phyloP scores from a whole-genome alignment of 78 protist genomes.

The Dictyostelium discoideum region DNA sequence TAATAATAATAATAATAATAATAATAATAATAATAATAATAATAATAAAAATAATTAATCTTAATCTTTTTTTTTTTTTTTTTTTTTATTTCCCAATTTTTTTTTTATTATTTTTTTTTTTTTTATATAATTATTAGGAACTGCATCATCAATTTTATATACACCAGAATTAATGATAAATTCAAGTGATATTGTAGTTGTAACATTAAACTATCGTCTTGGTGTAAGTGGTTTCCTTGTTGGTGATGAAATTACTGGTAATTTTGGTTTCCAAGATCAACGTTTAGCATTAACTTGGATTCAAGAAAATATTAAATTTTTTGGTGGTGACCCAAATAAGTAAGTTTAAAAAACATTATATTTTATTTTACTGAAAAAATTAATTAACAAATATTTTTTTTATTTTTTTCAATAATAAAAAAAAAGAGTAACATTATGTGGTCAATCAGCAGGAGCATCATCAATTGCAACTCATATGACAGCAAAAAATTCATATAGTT shows the following conservation, averaged over 20 bases:
- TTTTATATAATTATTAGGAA: background rate
- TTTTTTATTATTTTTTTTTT: background rate
- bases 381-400: background rate
- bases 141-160: slow-evolving; percentile 21
- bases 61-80: background rate
- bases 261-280: slow-evolving; percentile 88
- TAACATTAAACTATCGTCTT: slow-evolving; percentile 50
- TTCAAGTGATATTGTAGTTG: slow-evolving; percentile 10
- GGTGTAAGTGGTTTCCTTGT: slow-evolving; percentile 26
- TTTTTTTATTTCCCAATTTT: background rate
- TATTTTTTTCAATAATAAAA: background rate
- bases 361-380: background rate
- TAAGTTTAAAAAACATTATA: background rate
- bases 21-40: background rate
- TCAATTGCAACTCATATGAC: slow-evolving; percentile 66
- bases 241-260: slow-evolving; percentile 30
- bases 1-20: background rate
- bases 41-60: background rate
- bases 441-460: slow-evolving; percentile 89
- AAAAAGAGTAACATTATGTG: slow-evolving; percentile 76
- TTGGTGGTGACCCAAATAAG: slow-evolving; percentile 86
- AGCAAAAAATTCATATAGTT: background rate
- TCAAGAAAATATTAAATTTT: slow-evolving; percentile 80
- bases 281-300: slow-evolving; percentile 86
- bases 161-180: slow-evolving; percentile 14